Evolutionary conservation across 2,329 filamentous ascomycete species (phyloP).

Genomic region (Cryphonectria carpinicola): DNA sequence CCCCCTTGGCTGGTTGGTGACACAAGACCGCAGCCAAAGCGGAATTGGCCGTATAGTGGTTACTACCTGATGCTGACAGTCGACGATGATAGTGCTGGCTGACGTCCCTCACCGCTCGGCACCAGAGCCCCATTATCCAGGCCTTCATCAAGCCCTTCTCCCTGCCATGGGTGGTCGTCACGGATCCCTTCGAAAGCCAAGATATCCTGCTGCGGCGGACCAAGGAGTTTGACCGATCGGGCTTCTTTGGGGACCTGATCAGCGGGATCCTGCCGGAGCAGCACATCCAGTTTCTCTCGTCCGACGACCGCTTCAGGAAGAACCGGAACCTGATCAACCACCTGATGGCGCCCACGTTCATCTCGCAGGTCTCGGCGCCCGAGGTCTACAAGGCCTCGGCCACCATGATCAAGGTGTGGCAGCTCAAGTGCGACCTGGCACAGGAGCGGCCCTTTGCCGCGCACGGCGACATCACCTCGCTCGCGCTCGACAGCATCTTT

Average conservation of each 20-base stretch:
- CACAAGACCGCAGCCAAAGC: not conserved
- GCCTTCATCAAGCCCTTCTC: constrained; percentile 49
- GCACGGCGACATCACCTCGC: constrained; percentile 15
- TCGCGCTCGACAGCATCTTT: constrained; percentile 28
- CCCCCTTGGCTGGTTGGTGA: not conserved
- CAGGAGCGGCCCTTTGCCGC: constrained; percentile 28
- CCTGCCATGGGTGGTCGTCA: constrained; percentile 26
- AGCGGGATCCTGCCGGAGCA: constrained; percentile 39
- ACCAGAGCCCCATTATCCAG: constrained; percentile 49
- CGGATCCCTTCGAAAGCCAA: constrained; percentile 32
- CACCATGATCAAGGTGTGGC: constrained; percentile 31
- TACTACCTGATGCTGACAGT: not conserved
- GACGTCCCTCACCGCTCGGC: constrained; percentile 37
- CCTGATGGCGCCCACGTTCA: constrained; percentile 22
- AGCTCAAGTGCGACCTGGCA: constrained; percentile 27
- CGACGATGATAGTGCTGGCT: constrained; percentile 35
- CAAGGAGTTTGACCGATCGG: constrained; percentile 28
- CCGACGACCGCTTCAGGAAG: constrained; percentile 6
- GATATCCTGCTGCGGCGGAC: constrained; percentile 32
- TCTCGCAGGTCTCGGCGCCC: constrained; percentile 13
- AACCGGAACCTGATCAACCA: constrained; percentile 21
- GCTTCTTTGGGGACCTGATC: constrained; percentile 32
- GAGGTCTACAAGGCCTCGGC: constrained; percentile 25
- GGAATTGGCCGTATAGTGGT: not conserved
- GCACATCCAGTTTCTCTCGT: constrained; percentile 38